Evolutionary conservation across 2,329 filamentous ascomycete genomes (phyloP), one percentile per base, ranked within the genome.

Genomic region (Moelleriella libera): DNA sequence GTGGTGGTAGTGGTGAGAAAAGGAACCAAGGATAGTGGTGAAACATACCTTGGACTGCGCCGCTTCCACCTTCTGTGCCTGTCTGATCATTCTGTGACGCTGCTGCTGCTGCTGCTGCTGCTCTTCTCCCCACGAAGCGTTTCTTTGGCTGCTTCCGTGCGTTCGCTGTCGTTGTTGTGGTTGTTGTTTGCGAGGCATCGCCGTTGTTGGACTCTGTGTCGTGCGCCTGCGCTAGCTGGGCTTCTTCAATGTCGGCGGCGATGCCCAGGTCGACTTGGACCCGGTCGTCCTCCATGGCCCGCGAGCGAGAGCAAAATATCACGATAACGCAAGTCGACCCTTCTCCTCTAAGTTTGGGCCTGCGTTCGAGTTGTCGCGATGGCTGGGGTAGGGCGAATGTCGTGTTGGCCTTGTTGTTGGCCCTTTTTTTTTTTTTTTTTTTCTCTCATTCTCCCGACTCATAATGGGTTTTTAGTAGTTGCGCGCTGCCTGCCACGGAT

Each of bases 111-210:
- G 85, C 86, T 28, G 85, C 42, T 6, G 42, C 86, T 28, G 85
- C 78, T 57, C 83, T 80, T 54, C 88, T 76, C 31, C 92, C 92
- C 14, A 98, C 83, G 55, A 98, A 98, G 49, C 90, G 79, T 66
- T 90, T 89, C 70, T 86, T 94, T 28, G 92, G 92, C 58, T 90
- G 84, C 60, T 75, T 86, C 21, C 70, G 55, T 6, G 64, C 50
- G 28, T 37, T 52, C 32, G 55, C 51, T 45, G 49, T 14, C 7
- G 30, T 34, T 12, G 45, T 46, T 4, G 45, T 45, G 39, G 14
- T 40, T 14, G 43, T 31, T 41, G 43, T 45, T 40, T 49, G 55
- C 30, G 14, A 41, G 11, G 14, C 21, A 21, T 21, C 21, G 21
- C 21, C 21, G 21, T 21, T 21, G 21, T 2, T 21, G 21, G 21